Evolutionary conservation across 768 basidiomycete species (phyloP), one percentile per base, ranked within the genome.

Genomic region (Clitopilus hobsonii): DNA sequence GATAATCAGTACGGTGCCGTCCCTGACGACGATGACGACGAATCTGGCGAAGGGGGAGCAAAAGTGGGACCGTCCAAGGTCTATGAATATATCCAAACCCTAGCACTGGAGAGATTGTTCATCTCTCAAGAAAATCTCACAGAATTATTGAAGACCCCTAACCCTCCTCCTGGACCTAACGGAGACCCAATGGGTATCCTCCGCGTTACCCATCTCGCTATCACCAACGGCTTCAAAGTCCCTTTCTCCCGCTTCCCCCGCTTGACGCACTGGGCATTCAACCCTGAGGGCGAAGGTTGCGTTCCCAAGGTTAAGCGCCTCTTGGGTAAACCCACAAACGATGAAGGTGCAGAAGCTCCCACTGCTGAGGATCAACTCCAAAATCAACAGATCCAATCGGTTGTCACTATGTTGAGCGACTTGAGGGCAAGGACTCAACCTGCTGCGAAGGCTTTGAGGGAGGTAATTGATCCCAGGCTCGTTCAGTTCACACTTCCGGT

Each of bases 401-500:
- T 61, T 32, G 54, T 64, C 29, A 52, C 57, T 2, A 63, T 60
- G 54, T 27, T 58, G 18, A 58, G 49, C 50, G 55, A 52, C 13
- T 18, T 55, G 26, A 30, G 25, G 18, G n/a, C 14, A 29, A 56
- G 53, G 20, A 47, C 50, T 8, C 26, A 10, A 25, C 53, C 55
- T 26, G 22, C 36, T 58, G 0, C 54, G 25, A 22, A 49, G 26
- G 38, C 38, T 58, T 14, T 51, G 41, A 54, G 54, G 26, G 51
- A 54, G 22, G 53, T 60, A 14, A 52, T 55, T 28, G 60, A 63
- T 27, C 11, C 54, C 10, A 53, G 57, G 14, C 27, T 61, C 10
- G 56, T 60, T 10, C 8, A 57, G 32, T 63, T 63, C 51, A 61
- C 57, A 20, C 54, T 64, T 26, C 56, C 60, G 13, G 18, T 56